Conservation (phyloP, 1,139 yeast species). For the Nadsonia commutata region DNA sequence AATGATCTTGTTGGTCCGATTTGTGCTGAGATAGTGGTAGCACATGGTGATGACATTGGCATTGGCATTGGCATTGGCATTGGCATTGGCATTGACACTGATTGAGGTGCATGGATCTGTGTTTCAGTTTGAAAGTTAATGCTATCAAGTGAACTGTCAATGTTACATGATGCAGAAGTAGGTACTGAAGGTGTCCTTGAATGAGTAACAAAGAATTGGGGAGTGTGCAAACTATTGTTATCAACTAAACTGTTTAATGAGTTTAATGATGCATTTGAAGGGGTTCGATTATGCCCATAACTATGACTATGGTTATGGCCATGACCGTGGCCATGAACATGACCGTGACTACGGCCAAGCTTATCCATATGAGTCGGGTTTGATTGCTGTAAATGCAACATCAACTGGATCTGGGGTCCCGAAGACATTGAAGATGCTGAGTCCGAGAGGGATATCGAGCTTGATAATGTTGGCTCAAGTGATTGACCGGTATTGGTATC, state of each 20-base stretch:
- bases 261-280: slow-evolving; percentile 6
- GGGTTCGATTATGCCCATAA: slow-evolving; percentile 4
- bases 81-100: not conserved
- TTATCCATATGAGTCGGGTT: not conserved
- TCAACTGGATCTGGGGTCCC: not conserved
- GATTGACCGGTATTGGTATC: slow-evolving; percentile 1
- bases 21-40: slow-evolving; percentile 5
- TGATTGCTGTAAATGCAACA: not conserved
- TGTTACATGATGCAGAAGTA: not conserved
- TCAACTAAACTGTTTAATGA: not conserved
- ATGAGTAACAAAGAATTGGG: not conserved
- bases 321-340: not conserved
- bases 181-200: not conserved
- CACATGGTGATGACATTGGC: slow-evolving; percentile 3
- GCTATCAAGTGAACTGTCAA: not conserved
- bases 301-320: not conserved
- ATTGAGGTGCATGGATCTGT: not conserved
- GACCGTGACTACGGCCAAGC: not conserved
- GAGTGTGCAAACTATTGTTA: not conserved
- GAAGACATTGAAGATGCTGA: not conserved
- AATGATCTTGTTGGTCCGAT: slow-evolving; percentile 68
- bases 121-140: not conserved
- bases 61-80: slow-evolving; percentile 4
- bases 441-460: not conserved
- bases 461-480: not conserved